Conservation (phyloP, 805 yeast species). For the Saccharomycopsis guyanensis region DNA sequence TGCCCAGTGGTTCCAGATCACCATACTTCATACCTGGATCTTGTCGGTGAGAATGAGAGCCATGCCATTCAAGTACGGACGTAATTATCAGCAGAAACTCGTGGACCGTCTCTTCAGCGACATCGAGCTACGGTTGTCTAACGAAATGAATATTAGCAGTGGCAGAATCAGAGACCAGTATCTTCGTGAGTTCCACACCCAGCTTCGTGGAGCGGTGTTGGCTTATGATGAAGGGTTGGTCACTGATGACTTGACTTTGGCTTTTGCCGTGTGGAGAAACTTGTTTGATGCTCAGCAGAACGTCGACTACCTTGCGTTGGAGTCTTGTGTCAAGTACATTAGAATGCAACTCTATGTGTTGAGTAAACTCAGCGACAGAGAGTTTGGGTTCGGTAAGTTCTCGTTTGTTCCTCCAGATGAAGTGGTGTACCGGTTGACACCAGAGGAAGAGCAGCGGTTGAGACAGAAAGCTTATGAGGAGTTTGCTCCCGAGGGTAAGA, state of each 20-base stretch:
- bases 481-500: conserved; percentile 42
- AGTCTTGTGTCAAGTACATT: conserved; percentile 82
- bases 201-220: conserved; percentile 79
- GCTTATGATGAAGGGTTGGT: conserved; percentile 90
- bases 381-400: conserved; percentile 87
- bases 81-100: conserved; percentile 83
- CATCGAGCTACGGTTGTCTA: conserved; percentile 76
- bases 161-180: conserved; percentile 79
- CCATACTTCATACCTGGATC: conserved; percentile 88
- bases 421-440: conserved; percentile 63
- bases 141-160: conserved; percentile 77
- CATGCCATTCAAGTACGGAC: conserved; percentile 84
- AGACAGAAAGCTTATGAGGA: conserved; percentile 42
- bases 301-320: conserved; percentile 75
- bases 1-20: conserved; percentile 94
- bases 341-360: conserved; percentile 85
- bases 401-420: conserved; percentile 76
- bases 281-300: conserved; percentile 78
- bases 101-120: conserved; percentile 86
- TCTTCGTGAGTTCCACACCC: conserved; percentile 83
- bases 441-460: conserved; percentile 52
- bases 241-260: conserved; percentile 70
- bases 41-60: conserved; percentile 93
- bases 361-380: conserved; percentile 80
- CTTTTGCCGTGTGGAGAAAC: conserved; percentile 84